Evolutionary conservation across 495 filamentous ascomycete genomes (phyloP).

Genomic region (Cryomyces minteri): DNA sequence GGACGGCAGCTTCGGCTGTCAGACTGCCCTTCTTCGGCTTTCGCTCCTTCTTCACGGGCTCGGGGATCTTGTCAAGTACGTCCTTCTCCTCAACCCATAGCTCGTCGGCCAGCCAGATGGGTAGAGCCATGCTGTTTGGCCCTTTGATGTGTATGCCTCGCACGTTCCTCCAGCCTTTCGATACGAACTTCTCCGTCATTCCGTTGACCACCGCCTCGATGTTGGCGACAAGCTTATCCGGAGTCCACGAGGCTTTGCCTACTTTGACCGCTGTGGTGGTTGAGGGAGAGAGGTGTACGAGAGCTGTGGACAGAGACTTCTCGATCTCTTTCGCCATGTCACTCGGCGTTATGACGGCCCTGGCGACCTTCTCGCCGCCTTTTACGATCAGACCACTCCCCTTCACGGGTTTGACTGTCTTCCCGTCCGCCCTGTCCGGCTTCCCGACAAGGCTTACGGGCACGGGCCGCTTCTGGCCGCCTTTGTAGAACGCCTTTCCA

Average conservation of each 20-base stretch:
- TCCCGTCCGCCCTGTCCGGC: constrained; percentile 17
- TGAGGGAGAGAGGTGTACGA: constrained; percentile 49
- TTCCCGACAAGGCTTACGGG: constrained; percentile 48
- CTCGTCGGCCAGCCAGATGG: constrained; percentile 81
- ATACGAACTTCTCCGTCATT: constrained; percentile 56
- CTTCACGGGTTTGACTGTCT: constrained; percentile 32
- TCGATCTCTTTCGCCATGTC: constrained; percentile 52
- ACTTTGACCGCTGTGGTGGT: constrained; percentile 21
- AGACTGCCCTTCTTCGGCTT: constrained; percentile 8
- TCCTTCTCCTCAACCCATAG: constrained; percentile 72
- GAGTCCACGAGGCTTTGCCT: constrained; percentile 49
- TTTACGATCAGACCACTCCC: background rate
- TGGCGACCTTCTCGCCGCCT: constrained; percentile 37
- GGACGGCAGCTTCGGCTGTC: too few relatives aligned
- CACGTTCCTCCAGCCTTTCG: constrained; percentile 72
- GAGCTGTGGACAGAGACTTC: constrained; percentile 46
- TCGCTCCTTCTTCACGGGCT: constrained; percentile 21
- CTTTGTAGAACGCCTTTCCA: constrained; percentile 76
- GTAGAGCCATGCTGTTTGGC: constrained; percentile 65
- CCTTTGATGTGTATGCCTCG: constrained; percentile 77
- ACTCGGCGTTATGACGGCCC: constrained; percentile 26
- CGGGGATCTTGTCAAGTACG: constrained; percentile 31
- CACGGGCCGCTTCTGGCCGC: constrained; percentile 62
- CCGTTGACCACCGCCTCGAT: constrained; percentile 47
- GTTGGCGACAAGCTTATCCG: constrained; percentile 65